Base-by-base conservation (phyloP, 495 filamentous ascomycete species). In the Aspergillus carlsbadensis region DNA sequence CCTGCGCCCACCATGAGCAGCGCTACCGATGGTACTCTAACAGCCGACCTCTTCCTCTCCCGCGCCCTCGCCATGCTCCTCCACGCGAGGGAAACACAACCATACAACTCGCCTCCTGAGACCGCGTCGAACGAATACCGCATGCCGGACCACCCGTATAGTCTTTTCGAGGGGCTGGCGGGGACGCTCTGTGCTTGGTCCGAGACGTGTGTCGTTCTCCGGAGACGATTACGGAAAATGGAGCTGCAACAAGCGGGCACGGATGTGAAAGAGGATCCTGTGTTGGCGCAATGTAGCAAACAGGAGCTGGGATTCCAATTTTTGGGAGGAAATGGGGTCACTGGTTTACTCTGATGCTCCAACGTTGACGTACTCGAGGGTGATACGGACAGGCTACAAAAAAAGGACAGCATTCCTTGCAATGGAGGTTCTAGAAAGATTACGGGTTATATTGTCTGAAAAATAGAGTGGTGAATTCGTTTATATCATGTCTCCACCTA, bases 181-280 rank as follows among this genome's bases (percentile, higher is more conserved):
- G 78, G 78, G 2, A 73, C 69, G 18, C 44, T 80, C 2, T 77
- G 73, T 59, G 78, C 77, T 2, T 79, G 76, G 77, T 70, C 75
- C 11, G 73, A 79, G 34, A 63, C 74, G 6, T 79, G 73, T 33
- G 66, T 68, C 3, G 64, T 70, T 2, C 54, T 79, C 13, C 65
- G 71, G 39, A 66, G 63, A 20, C 66, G 63, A 41, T 45, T 79
- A 52, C 62, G 69, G 41, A 73, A 71, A 46, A 65, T 69, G 56
- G 60, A 70, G 31, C 10, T 77, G 7, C 58, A 57, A 15, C 56
- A 60, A n/a, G 55, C 56, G 15, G 47, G 31, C 21, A 26, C 14
- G 13, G 26, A 3, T 20, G 60, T 56, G 8, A 17, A 44, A 8
- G 11, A 40, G 2, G 54, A 57, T 33, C 10, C 8, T 0, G 18